Evolutionary conservation across 2,329 filamentous ascomycete species (phyloP).

Genomic region (Claviceps fusiformis): DNA sequence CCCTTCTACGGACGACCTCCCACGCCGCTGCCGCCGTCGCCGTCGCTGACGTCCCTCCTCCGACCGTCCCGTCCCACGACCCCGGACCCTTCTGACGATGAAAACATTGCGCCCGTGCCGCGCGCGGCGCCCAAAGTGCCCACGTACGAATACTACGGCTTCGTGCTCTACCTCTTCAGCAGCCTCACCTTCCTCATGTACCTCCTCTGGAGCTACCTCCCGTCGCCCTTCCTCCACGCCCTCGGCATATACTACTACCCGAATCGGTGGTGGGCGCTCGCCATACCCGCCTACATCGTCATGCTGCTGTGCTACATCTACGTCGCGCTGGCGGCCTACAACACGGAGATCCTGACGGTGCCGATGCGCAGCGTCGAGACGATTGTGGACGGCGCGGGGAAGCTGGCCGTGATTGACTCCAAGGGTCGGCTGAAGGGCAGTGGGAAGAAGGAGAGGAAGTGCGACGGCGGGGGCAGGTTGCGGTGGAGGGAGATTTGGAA

Average conservation of each 20-base stretch:
- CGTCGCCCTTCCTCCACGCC: conserved; percentile 79
- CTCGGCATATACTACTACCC: conserved; percentile 95
- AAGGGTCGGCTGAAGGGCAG: conserved; percentile 40
- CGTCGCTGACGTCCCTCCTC: conserved; percentile 80
- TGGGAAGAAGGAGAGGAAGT: conserved; percentile 22
- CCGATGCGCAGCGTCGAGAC: conserved; percentile 71
- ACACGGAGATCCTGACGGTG: conserved; percentile 76
- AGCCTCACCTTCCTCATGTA: conserved; percentile 65
- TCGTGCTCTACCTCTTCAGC: conserved; percentile 87
- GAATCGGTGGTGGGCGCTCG: conserved; percentile 93
- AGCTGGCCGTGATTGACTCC: conserved; percentile 68
- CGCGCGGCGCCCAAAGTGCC: conserved; percentile 84
- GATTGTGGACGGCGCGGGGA: conserved; percentile 79
- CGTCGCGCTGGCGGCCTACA: conserved; percentile 80
- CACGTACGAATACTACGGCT: conserved; percentile 99
- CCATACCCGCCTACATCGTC: conserved; percentile 80
- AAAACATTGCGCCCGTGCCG: conserved; percentile 71
- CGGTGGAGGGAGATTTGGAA: conserved; percentile 82
- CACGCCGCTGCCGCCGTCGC: conserved; percentile 82
- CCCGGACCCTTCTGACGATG: conserved; percentile 81
- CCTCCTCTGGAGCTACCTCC: conserved; percentile 76
- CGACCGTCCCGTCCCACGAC: conserved; percentile 86
- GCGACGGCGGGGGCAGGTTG: conserved; percentile 24
- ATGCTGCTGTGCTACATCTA: conserved; percentile 87
- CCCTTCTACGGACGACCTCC: conserved; percentile 98